phyloP scores from a whole-genome alignment of 2,329 filamentous ascomycete species.

The Paraphaeosphaeria minitans region DNA sequence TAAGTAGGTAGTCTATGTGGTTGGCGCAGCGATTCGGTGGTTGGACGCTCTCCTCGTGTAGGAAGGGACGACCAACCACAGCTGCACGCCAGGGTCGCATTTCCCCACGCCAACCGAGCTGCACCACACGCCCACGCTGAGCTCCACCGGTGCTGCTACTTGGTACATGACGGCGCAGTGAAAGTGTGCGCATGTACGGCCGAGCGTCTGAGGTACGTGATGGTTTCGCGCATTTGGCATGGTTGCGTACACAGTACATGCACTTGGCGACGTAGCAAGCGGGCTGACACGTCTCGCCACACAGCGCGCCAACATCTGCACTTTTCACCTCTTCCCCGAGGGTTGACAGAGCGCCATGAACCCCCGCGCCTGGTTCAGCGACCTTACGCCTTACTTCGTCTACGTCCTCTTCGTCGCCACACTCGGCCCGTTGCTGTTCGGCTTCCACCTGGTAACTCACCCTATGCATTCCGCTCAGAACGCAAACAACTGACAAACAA shows the following conservation, averaged over 20 bases:
- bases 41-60: slow-evolving; percentile 6
- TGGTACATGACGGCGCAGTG: neutral
- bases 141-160: neutral
- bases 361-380: slow-evolving; percentile 47
- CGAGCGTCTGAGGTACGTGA: neutral
- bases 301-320: slow-evolving; percentile 17
- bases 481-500: slow-evolving; percentile 18
- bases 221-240: neutral
- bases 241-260: slow-evolving; percentile 8
- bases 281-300: slow-evolving; percentile 21
- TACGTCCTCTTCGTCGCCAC: slow-evolving; percentile 77
- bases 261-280: slow-evolving; percentile 7
- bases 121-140: slow-evolving; percentile 7
- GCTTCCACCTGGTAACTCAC: slow-evolving; percentile 78
- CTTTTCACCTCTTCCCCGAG: slow-evolving; percentile 4
- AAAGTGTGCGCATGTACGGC: neutral
- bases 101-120: slow-evolving; percentile 13
- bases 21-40: neutral
- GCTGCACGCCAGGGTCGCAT: neutral
- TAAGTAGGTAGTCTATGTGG: too few relatives aligned
- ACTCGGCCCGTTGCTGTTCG: slow-evolving; percentile 89
- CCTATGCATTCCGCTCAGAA: neutral
- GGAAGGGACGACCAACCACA: slow-evolving; percentile 3
- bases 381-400: slow-evolving; percentile 76
- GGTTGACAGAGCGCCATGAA: slow-evolving; percentile 39